These are phyloP conservation scores for Bullera alba DNA, from an alignment of 768 basidiomycete genomes.

Conservation along the genomic window DNA sequence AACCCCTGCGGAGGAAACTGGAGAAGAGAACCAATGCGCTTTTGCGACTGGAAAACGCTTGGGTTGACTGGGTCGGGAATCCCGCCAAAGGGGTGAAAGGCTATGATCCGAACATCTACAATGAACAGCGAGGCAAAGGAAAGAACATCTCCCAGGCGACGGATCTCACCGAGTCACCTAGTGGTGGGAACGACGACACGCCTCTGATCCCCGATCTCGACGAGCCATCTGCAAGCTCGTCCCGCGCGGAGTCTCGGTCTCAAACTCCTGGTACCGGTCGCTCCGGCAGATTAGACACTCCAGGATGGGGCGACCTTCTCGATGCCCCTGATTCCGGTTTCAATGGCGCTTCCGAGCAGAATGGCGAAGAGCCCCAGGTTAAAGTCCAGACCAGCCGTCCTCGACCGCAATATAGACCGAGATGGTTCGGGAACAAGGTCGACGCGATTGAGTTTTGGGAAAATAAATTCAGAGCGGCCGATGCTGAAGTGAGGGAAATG, in stretches of 20 bases:
- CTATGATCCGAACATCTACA: conserved; percentile 57
- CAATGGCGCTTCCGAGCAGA: background rate
- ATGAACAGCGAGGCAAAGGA: background rate
- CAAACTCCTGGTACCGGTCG: no score
- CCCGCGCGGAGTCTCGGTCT: background rate
- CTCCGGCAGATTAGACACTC: no score
- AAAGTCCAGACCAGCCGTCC: conserved; percentile 65
- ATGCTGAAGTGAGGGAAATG: conserved; percentile 72
- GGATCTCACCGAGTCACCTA: conserved; percentile 48
- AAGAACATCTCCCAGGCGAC: conserved; percentile 45
- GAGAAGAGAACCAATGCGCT: conserved; percentile 75
- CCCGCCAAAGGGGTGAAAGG: conserved; percentile 66
- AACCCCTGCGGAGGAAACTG: conserved; percentile 53
- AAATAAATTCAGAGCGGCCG: conserved; percentile 66
- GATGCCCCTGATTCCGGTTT: no score
- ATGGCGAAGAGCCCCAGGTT: conserved; percentile 2
- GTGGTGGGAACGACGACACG: no score
- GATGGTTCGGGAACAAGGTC: conserved; percentile 66
- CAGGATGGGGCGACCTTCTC: no score
- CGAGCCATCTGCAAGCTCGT: background rate
- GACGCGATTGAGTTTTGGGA: conserved; percentile 89
- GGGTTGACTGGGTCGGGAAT: conserved; percentile 89
- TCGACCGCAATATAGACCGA: conserved; percentile 67
- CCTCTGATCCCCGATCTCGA: conserved; percentile 46
- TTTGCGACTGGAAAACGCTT: conserved; percentile 69